Percentiles rank a stretch among this genome's conserved stretches.
Evolutionary conservation across 2,329 filamentous ascomycete species (phyloP).

Genomic region (Cladobotryum mycophilum): DNA sequence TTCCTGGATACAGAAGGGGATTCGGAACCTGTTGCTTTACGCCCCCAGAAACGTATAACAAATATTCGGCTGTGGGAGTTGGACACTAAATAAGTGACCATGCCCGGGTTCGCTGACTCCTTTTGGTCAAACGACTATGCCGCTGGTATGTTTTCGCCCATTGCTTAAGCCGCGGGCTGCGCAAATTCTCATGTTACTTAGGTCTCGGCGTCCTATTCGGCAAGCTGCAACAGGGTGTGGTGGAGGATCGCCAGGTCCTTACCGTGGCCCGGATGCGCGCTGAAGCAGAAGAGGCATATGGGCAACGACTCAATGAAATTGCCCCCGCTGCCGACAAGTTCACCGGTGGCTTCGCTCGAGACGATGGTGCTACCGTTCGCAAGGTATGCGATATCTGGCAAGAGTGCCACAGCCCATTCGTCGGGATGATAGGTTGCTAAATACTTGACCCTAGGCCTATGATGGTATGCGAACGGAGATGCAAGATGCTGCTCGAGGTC

Average conservation of each 20-base stretch:
- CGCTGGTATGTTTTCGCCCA: slow-evolving; percentile 55
- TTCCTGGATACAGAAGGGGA: not conserved
- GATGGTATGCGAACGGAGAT: slow-evolving; percentile 90
- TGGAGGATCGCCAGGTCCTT: slow-evolving; percentile 91
- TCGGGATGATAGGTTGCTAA: slow-evolving; percentile 11
- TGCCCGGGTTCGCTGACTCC: slow-evolving; percentile 88
- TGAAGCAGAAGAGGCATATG: slow-evolving; percentile 89
- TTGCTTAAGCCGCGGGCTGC: not conserved
- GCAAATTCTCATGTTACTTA: slow-evolving; percentile 24
- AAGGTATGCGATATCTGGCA: slow-evolving; percentile 56
- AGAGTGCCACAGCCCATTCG: not conserved
- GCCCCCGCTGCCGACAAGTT: slow-evolving; percentile 75
- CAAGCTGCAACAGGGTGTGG: slow-evolving; percentile 92
- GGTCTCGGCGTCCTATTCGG: slow-evolving; percentile 88
- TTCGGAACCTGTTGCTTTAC: not conserved
- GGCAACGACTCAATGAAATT: slow-evolving; percentile 74
- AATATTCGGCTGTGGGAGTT: not conserved
- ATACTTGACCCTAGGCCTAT: slow-evolving; percentile 59
- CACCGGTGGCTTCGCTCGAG: slow-evolving; percentile 74
- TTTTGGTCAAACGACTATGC: slow-evolving; percentile 99
- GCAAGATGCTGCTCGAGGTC: slow-evolving; percentile 81
- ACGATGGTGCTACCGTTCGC: slow-evolving; percentile 91
- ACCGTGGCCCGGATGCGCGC: slow-evolving; percentile 90
- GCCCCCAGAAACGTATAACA: not conserved
- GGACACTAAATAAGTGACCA: slow-evolving; percentile 35